Evolutionary conservation across 208 protist species (phyloP), one percentile per base, ranked within the genome.

Genomic region (Leishmania braziliensis): DNA sequence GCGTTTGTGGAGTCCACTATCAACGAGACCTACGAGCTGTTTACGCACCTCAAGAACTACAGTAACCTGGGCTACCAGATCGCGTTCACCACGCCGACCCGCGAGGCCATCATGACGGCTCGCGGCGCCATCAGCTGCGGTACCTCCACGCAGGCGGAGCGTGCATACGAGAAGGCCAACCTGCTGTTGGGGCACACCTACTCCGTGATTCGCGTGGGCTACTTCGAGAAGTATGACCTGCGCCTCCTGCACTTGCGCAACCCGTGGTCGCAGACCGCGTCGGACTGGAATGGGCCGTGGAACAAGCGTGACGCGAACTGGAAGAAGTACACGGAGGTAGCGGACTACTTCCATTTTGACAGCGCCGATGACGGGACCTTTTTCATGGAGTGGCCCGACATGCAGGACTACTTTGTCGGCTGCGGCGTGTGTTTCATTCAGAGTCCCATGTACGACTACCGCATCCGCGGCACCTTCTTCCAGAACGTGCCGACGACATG

Each of bases 371-470:
- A 95, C 76, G 92, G 87, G 71, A 90, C 81, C 48, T 91, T 98
- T 75, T 96, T 86, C 68, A 93, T 98, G 89, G 89, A 91, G 79
- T 96, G 91, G 91, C n/a, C 73, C 8, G 95, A 98, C 70, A 90
- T 88, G 36, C 78, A 93, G 72, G 78, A 84, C 23, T 95, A 85
- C 78, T 98, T 98, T 77, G 86, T 84, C 56, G 83, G 88, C 71
- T 94, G 93, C 83, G 89, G 89, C 63, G 95, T 97, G 26, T 90
- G 91, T 84, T 98, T 96, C 78, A 83, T 90, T 58, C 91, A 94
- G 76, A 79, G 91, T 65, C 90, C 87, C 51, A 84, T 85, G 81
- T 80, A 94, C 82, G 93, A 96, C 89, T 95, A 92, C 86, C 91
- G 95, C 66, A 88, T 96, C 65, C 88, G 86, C 72, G 93, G 92